Evolutionary conservation across 75 land plant species (phyloP), one percentile per base, ranked within the genome.

Genomic region (Pseudotsuga menziesii): DNA sequence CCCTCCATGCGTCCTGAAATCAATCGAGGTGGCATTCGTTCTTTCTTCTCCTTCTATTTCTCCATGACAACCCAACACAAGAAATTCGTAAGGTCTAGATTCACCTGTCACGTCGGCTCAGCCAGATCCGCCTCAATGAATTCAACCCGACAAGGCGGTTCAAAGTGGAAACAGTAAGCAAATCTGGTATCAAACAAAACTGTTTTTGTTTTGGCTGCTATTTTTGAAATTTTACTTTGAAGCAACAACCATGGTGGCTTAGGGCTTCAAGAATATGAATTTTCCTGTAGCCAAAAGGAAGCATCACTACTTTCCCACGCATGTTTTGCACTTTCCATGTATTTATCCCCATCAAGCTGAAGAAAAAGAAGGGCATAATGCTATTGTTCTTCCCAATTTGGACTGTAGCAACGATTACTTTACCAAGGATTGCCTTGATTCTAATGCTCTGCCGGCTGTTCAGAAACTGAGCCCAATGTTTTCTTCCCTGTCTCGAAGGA

Each of bases 211-310:
- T n/a, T n/a, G n/a, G n/a, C n/a, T n/a, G n/a, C n/a, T n/a, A n/a
- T n/a, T n/a, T n/a, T n/a, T n/a, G n/a, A n/a, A n/a, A n/a, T n/a
- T n/a, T n/a, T n/a, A n/a, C n/a, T n/a, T n/a, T n/a, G n/a, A n/a
- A n/a, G 64, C 69, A 35, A 4, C 52, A 8, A 73, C 35, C 48
- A 23, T 73, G 32, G 57, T 2, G 56, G 79, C 52, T 82, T 56
- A 58, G 74, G 78, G 62, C 82, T 83, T n/a, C 41, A 75, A 7
- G 89, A 87, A 56, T 87, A 87, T 72, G 89, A 87, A 75, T 87
- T 87, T 79, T 84, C 86, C 63, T 87, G 84, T 75, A 87, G 79
- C 75, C 81, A 74, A 39, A 25, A 78, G 80, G 59, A 72, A 76
- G 44, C 52, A 44, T 44, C 52, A 44, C 52, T 44, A 44, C 8